phyloP scores from a whole-genome alignment of 805 yeast genomes.

The Saccharomyces mikatae region DNA sequence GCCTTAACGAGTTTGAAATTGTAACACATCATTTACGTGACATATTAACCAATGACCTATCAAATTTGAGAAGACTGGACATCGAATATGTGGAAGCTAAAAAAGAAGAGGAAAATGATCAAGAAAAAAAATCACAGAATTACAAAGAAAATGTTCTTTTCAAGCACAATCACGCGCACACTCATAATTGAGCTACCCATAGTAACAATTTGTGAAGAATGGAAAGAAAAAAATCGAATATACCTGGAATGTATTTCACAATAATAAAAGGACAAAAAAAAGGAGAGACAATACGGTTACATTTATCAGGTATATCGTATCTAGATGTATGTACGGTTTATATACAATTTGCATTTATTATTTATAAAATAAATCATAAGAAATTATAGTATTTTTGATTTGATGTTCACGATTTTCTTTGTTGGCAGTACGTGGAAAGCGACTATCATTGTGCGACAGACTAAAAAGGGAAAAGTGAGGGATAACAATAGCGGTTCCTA shows the following conservation, averaged over 20 bases:
- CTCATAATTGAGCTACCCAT: background rate
- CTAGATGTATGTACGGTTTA: background rate
- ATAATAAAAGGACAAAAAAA: background rate
- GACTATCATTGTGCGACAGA: background rate
- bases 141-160: conserved; percentile 4
- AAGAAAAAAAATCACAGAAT: conserved; percentile 5
- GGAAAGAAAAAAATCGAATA: background rate
- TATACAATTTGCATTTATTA: background rate
- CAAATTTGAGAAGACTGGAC: conserved; percentile 36
- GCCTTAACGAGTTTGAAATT: conserved; percentile 32
- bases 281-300: background rate
- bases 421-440: background rate
- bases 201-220: background rate
- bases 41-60: conserved; percentile 31
- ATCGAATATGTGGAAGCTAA: conserved; percentile 32
- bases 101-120: conserved; percentile 17
- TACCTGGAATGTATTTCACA: background rate
- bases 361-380: background rate
- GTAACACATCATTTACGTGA: conserved; percentile 30
- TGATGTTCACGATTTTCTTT: background rate
- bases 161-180: conserved; percentile 4
- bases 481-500: background rate
- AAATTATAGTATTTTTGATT: background rate
- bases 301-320: background rate
- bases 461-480: background rate